A percentile compares a stretch with the other conserved stretches of the same genome.
Evolutionary conservation across 139 green algal genomes (phyloP).

Genomic region (Picochlorum sp.): DNA sequence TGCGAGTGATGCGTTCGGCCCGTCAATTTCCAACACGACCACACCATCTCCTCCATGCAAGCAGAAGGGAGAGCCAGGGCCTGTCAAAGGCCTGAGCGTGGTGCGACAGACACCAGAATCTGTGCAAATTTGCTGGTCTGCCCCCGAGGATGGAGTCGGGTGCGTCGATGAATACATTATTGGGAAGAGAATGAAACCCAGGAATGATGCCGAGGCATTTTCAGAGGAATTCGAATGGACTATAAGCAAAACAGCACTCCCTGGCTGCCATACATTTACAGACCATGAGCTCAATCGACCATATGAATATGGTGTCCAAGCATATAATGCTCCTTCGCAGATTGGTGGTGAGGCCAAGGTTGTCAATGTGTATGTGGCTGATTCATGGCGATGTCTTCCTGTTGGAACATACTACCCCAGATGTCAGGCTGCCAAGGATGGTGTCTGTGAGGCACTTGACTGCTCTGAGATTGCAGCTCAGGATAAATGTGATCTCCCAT

Average conservation of each 20-base stretch:
- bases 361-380: background rate
- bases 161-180: background rate
- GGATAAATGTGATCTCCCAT: conserved; percentile 10
- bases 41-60: background rate
- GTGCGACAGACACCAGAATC: background rate
- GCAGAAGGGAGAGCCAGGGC: background rate
- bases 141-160: background rate
- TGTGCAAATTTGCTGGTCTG: background rate
- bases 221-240: background rate
- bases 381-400: conserved; percentile 17
- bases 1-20: background rate
- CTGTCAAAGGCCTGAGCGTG: background rate
- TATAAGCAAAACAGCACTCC: background rate
- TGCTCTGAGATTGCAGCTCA: conserved; percentile 12
- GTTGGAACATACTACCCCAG: conserved; percentile 14
- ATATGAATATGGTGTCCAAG: conserved; percentile 20
- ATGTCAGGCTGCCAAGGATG: conserved; percentile 4
- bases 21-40: background rate
- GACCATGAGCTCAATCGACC: background rate
- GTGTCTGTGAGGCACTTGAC: conserved; percentile 12
- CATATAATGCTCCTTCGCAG: background rate
- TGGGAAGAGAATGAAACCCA: background rate
- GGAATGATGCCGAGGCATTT: background rate
- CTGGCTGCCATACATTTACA: conserved; percentile 9
- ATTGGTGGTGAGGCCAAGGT: background rate